Percentiles rank a stretch among this genome's conserved stretches.
phyloP scores from a whole-genome alignment of 179 eudicot species.

The Silene noctiflora region DNA sequence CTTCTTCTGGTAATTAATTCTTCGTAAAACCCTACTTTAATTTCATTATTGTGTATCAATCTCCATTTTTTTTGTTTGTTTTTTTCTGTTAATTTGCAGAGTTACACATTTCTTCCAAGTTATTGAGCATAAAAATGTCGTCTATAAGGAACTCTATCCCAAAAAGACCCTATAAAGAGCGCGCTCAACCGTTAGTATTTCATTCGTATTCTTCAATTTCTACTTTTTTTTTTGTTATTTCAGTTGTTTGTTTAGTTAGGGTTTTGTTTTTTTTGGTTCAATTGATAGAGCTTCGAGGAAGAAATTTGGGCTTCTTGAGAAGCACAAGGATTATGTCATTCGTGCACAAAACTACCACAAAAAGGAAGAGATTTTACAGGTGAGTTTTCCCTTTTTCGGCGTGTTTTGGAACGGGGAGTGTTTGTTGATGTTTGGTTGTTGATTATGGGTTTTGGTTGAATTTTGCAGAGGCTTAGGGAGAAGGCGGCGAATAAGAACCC shows the following conservation, averaged over 20 bases:
- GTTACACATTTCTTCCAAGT: too few species aligned
- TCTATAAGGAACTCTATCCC: conserved; percentile 63
- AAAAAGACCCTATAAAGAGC: conserved; percentile 73
- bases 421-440: not conserved
- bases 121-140: conserved; percentile 43
- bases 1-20: too few species aligned
- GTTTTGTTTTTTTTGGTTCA: not conserved
- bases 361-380: conserved; percentile 67
- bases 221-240: not conserved
- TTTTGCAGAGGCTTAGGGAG: conserved; percentile 63
- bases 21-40: too few species aligned
- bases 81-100: too few species aligned
- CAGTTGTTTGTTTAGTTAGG: not conserved
- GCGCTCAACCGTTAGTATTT: conserved; percentile 72
- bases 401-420: not conserved
- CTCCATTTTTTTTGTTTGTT: too few species aligned
- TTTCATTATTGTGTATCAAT: too few species aligned
- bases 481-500: conserved; percentile 81
- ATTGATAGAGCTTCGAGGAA: conserved; percentile 42
- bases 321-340: conserved; percentile 74
- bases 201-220: not conserved
- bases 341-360: conserved; percentile 71
- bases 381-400: conserved; percentile 15
- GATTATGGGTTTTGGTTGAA: not conserved
- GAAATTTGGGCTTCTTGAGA: conserved; percentile 74